Percentiles rank a stretch among this genome's conserved stretches.
Conservation (phyloP, 495 filamentous ascomycete genomes). For the Hypoxylon trugodes region DNA sequence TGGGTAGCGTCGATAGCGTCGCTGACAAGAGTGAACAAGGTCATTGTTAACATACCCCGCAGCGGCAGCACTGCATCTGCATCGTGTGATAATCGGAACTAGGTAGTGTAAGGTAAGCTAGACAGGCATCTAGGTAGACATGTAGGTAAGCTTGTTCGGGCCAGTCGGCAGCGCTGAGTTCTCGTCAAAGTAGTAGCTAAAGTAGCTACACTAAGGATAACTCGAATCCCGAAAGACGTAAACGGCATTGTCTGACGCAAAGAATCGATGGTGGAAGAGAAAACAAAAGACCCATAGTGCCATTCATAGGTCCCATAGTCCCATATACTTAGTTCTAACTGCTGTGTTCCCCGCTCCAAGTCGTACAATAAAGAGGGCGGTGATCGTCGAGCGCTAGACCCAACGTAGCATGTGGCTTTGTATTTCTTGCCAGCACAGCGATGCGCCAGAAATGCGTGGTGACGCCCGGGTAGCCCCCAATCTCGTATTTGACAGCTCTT, state of each 20-base stretch:
- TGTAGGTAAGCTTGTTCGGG: constrained; percentile 14
- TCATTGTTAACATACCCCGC: constrained; percentile 34
- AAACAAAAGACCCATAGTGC: constrained; percentile 8
- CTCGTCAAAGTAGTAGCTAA: too few species aligned
- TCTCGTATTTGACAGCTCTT: constrained; percentile 36
- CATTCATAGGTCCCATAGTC: too few species aligned
- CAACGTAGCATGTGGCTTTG: constrained; percentile 36
- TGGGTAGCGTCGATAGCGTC: constrained; percentile 1
- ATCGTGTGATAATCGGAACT: constrained; percentile 16
- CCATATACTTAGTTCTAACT: too few species aligned
- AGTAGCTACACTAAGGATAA: too few species aligned
- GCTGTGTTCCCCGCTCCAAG: constrained; percentile 18
- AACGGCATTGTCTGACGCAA: constrained; percentile 39
- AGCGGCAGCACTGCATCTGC: constrained; percentile 22
- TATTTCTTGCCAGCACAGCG: constrained; percentile 36
- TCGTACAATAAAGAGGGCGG: constrained; percentile 20
- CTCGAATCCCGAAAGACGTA: constrained; percentile 12
- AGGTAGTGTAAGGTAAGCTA: too few species aligned
- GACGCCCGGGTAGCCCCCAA: constrained; percentile 27
- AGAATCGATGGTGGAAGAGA: constrained; percentile 26
- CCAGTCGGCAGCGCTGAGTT: constrained; percentile 20
- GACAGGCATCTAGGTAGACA: too few species aligned
- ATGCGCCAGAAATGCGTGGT: constrained; percentile 31
- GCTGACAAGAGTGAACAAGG: constrained; percentile 11
- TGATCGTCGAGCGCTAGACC: constrained; percentile 36